Conservation (phyloP, 1,139 yeast genomes). For the Saccharomyces hybrid region DNA sequence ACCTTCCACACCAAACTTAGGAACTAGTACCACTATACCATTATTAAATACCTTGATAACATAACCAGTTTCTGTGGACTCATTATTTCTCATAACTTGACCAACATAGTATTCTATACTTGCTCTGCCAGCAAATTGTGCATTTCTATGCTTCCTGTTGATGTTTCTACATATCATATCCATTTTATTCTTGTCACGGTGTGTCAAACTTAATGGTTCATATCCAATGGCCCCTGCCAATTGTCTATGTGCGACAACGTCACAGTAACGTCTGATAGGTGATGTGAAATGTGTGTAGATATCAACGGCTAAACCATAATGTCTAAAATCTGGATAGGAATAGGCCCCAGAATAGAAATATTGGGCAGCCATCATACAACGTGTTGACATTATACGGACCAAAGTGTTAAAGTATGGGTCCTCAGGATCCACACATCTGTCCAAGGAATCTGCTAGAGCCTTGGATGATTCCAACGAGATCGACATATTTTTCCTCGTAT, state of each 20-base stretch:
- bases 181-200: conserved; percentile 85
- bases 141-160: conserved; percentile 91
- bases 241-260: conserved; percentile 94
- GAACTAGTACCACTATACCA: conserved; percentile 91
- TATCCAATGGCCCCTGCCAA: conserved; percentile 95
- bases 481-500: conserved; percentile 72
- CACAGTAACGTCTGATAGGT: conserved; percentile 97
- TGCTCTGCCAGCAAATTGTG: conserved; percentile 98
- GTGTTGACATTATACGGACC: conserved; percentile 91
- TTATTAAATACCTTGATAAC: conserved; percentile 87
- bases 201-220: conserved; percentile 72
- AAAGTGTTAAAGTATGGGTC: conserved; percentile 92
- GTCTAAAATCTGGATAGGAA: conserved; percentile 89
- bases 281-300: conserved; percentile 98
- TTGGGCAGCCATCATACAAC: conserved; percentile 99
- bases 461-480: conserved; percentile 80
- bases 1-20: conserved; percentile 96
- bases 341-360: conserved; percentile 91
- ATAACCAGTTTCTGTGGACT: conserved; percentile 80
- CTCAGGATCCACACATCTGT: conserved; percentile 68
- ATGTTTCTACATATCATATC: conserved; percentile 83
- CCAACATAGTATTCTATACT: conserved; percentile 97
- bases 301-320: conserved; percentile 95
- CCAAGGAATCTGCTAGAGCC: conserved; percentile 89
- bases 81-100: conserved; percentile 78